Evolutionary conservation across 306 rosid genomes (phyloP), one percentile per base, ranked within the genome.

Genomic region (Parietaria judaica): DNA sequence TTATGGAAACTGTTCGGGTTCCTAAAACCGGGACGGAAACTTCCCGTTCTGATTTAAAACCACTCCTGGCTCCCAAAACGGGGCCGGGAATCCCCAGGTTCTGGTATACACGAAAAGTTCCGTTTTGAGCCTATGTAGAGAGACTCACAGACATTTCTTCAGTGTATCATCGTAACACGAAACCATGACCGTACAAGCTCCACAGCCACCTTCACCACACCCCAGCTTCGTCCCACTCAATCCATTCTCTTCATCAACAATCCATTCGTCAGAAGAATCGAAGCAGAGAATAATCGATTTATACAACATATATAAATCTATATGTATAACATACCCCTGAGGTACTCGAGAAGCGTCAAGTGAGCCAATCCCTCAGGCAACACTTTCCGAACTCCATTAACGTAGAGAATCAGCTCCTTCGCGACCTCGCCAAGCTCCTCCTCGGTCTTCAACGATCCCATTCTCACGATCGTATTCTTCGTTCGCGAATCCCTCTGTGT

Each of bases 121-220:
- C 31, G 31, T 23, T 23, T 23, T 23, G 31, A 23, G 31, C 31
- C 1, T 23, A 2, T 23, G 6, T 41, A 41, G 49, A 74, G 56
- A 79, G 63, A 84, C 96, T 77, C 76, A 92, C 98, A 56, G 55
- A 67, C 88, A 82, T 84, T 80, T 92, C 72, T 59, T 75, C 75
- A 63, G 44, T 52, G 50, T 78, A 52, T 69, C 67, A 63, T 84
- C 85, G 71, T 82, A 88, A 43, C 68, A 78, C 15, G 98, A 88
- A 73, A 88, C 95, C 98, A 92, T 92, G 66, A 88, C 95, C 36
- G 98, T 92, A 76, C 98, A 88, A 68, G 98, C 98, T 79, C 98
- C 96, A 76, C 98, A 91, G 65, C 98, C 98, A 58, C 98, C 98
- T 80, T 91, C 98, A 17, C 96, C 96, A 16, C 98, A 92, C 8